Conservation (phyloP, 2,329 filamentous ascomycete species). For the Apiospora pterosperma region DNA sequence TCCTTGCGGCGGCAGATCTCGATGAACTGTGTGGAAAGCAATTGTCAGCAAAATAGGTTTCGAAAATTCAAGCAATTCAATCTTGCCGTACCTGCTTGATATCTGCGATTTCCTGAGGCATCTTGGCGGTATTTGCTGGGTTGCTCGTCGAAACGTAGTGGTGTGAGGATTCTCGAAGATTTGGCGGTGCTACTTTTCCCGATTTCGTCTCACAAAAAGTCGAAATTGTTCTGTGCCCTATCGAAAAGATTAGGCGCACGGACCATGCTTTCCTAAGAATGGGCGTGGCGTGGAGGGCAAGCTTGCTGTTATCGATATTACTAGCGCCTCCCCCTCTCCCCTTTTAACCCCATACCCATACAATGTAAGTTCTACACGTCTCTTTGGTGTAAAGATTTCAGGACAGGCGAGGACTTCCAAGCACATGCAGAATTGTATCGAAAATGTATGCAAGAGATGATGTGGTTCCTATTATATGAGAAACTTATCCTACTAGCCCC, state of each 20-base stretch:
- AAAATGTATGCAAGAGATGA: background rate
- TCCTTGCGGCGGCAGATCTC: constrained; percentile 99
- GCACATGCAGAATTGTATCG: background rate
- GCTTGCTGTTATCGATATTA: background rate
- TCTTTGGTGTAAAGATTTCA: background rate
- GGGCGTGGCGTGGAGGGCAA: background rate
- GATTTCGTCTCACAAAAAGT: constrained; percentile 2
- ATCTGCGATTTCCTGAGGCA: constrained; percentile 97
- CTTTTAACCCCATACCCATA: background rate
- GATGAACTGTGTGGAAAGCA: constrained; percentile 71
- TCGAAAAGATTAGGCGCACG: background rate
- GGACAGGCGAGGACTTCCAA: background rate
- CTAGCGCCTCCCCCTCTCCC: background rate
- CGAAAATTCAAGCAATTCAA: background rate
- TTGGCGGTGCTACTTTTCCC: constrained; percentile 2
- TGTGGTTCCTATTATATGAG: background rate
- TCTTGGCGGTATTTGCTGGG: constrained; percentile 60
- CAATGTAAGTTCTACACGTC: background rate
- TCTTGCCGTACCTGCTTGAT: constrained; percentile 72
- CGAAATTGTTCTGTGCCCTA: constrained; percentile 1
- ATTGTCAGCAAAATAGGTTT: constrained; percentile 24
- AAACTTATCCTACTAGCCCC: background rate
- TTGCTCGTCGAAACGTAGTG: constrained; percentile 6
- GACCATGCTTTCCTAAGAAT: background rate
- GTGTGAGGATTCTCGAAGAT: background rate